Base-by-base conservation (phyloP, 2,329 filamentous ascomycete species). In the Xylariales sp. region DNA sequence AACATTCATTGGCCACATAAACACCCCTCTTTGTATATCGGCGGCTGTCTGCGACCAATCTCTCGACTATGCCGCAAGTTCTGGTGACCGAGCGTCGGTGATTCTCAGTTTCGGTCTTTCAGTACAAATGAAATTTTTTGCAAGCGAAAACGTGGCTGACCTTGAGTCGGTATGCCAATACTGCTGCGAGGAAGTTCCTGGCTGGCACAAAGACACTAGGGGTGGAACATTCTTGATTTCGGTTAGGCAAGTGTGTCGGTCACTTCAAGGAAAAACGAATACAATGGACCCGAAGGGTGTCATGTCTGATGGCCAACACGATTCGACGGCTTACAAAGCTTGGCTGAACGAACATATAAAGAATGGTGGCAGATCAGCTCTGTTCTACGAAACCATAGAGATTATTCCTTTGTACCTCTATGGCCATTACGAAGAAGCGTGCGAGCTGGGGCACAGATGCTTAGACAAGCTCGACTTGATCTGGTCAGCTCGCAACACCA, bases 261-360 rank as follows among this genome's bases (percentile, higher is more conserved):
- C 92, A 28, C 80, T 94, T 23, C 91, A 93, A 76, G 92, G 92
- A 62, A 94, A 93, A 78, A 94, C 92, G 0, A 79, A 79, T 10
- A 79, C 80, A 2, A 78, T 81, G 10, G 81, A 85, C 9, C 79
- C 89, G 0, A 75, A 82, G 0, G 82, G 85, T 18, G 83, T 94
- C 10, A 86, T 94, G 82, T 87, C 84, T 48, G 92, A 94, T 71
- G 83, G 87, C n/a, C 83, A 88, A 52, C 92, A 94, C 74, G 84
- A 87, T 63, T 83, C 87, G 1, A 71, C 77, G 1, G 77, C 79
- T 1, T 91, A 91, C 78, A 89, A 84, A 84, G 85, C 78, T 54
- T 92, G 87, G 88, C 80, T 85, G 60, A 80, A 67, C 75, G 81
- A 76, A 45, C 86, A 79, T 73, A 85, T 81, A 48, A 83, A 78